Evolutionary conservation across 352 stramenopile species (phyloP).

Genomic region (Phytopythium montanum): DNA sequence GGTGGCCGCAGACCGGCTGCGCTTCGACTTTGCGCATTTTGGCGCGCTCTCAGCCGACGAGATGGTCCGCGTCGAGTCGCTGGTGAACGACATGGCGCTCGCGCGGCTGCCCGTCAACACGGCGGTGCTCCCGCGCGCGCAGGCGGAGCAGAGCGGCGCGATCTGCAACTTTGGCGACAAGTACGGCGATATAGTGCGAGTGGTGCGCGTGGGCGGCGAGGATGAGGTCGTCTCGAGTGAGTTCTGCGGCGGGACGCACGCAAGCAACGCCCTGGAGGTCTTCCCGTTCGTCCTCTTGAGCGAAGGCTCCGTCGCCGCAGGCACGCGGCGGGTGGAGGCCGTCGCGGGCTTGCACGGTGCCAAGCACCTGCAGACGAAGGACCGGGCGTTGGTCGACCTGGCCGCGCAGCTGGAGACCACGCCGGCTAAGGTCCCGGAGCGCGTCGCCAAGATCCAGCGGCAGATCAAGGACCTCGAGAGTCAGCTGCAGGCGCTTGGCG

Average conservation of each 20-base stretch:
- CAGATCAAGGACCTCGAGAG: slow-evolving; percentile 65
- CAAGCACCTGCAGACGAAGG: slow-evolving; percentile 57
- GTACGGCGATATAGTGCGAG: slow-evolving; percentile 73
- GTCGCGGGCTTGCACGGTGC: slow-evolving; percentile 48
- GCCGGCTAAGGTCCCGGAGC: slow-evolving; percentile 53
- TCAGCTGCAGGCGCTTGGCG: slow-evolving; percentile 40
- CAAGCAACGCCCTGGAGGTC: slow-evolving; percentile 32
- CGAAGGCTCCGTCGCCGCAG: slow-evolving; percentile 72
- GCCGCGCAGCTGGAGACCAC: slow-evolving; percentile 60
- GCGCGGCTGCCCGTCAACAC: slow-evolving; percentile 35
- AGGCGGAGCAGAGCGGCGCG: slow-evolving; percentile 57
- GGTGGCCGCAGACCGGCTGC: slow-evolving; percentile 54
- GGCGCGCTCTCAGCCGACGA: slow-evolving; percentile 56
- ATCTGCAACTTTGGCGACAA: slow-evolving; percentile 85
- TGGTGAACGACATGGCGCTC: slow-evolving; percentile 56
- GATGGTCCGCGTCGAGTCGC: slow-evolving; percentile 46
- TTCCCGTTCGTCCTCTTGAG: slow-evolving; percentile 77
- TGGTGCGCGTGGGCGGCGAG: slow-evolving; percentile 53
- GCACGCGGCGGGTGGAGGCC: slow-evolving; percentile 71
- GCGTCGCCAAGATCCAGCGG: slow-evolving; percentile 66
- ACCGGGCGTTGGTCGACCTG: slow-evolving; percentile 36
- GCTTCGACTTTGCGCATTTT: slow-evolving; percentile 86
- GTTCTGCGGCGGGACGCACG: slow-evolving; percentile 81
- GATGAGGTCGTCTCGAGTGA: slow-evolving; percentile 39
- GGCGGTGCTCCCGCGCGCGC: slow-evolving; percentile 31